Evolutionary conservation across 2,329 filamentous ascomycete genomes (phyloP).

Genomic region (Macroventuria anomochaeta): DNA sequence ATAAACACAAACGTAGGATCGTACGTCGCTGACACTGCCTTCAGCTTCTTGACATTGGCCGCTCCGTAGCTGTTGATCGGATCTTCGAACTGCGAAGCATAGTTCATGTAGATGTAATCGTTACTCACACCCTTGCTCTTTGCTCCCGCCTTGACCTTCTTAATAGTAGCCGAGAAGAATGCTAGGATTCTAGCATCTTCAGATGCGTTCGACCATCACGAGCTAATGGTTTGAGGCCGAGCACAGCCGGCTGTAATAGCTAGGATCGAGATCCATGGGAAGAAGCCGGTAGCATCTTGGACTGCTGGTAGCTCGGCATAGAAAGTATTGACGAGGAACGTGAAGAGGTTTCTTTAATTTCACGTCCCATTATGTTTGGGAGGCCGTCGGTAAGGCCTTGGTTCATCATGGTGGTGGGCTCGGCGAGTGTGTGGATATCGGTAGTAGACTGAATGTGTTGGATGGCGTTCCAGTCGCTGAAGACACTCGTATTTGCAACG

Average conservation of each 20-base stretch:
- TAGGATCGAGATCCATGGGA: conserved; percentile 23
- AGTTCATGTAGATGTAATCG: conserved; percentile 57
- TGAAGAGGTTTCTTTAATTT: conserved; percentile 18
- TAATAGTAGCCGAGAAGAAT: conserved; percentile 17
- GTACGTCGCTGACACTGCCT: conserved; percentile 46
- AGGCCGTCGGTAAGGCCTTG: no score
- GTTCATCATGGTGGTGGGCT: no score
- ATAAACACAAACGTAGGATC: conserved; percentile 53
- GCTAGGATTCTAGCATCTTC: conserved; percentile 26
- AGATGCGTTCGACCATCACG: conserved; percentile 20
- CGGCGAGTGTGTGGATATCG: conserved; percentile 24
- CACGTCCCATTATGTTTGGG: conserved; percentile 19
- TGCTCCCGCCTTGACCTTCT: conserved; percentile 18
- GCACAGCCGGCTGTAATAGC: conserved; percentile 22
- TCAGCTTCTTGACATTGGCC: conserved; percentile 45
- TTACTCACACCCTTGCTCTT: conserved; percentile 14
- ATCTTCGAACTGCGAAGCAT: conserved; percentile 54
- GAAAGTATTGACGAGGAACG: conserved; percentile 19
- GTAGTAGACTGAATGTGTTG: conserved; percentile 31
- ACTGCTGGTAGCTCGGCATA: conserved; percentile 9
- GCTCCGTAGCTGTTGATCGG: conserved; percentile 52
- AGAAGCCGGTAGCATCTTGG: conserved; percentile 4
- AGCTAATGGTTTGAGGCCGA: conserved; percentile 28
- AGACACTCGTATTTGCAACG: conserved; percentile 31
- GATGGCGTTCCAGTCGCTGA: conserved; percentile 34